Base-by-base conservation (phyloP, 768 basidiomycete genomes). In the Hysterangium stoloniferum region DNA sequence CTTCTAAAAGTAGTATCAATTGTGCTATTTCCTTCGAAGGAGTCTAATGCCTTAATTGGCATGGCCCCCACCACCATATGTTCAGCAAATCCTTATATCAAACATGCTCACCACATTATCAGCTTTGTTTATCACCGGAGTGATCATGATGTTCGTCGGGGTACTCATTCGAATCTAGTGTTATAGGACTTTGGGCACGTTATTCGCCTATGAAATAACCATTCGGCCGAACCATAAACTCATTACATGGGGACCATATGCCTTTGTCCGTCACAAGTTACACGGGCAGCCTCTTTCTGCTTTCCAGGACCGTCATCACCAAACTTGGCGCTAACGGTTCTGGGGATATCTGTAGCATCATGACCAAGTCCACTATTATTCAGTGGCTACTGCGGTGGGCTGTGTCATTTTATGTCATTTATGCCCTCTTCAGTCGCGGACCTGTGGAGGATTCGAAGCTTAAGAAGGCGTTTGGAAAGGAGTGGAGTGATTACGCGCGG, bases 131-230 rank as follows among this genome's bases (percentile, higher is more conserved):
- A n/a, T n/a, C n/a, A n/a, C n/a, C n/a, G n/a, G n/a, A n/a, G n/a
- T n/a, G n/a, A n/a, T n/a, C n/a, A n/a, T n/a, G n/a, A n/a, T n/a
- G n/a, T 34, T 34, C 33, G 17, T 34, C 33, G 47, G n/a, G n/a
- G n/a, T n/a, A n/a, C n/a, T n/a, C n/a, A n/a, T 67, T 68, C 48
- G 63, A 22, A 22, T 56, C 49, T 11, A 45, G 27, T 60, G 59
- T 38, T 60, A 49, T 48, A 50, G 48, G n/a, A 44, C 51, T 13
- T 34, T 61, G 3, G 60, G 57, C 11, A 45, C 49, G 3, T 37
- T 54, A 22, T 59, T 61, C 52, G 58, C 57, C n/a, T 56, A 53
- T 35, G 48, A 58, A 20, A 31, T 58, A 11, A 45, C 57, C 15
- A 38, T 73, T 2, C 57, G 45, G 13, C 36, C 49, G n/a, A 50